Percentiles rank a stretch among this genome's conserved stretches.
Evolutionary conservation across 345 rosid genomes (phyloP).

Genomic region (Rhizophora mangle): DNA sequence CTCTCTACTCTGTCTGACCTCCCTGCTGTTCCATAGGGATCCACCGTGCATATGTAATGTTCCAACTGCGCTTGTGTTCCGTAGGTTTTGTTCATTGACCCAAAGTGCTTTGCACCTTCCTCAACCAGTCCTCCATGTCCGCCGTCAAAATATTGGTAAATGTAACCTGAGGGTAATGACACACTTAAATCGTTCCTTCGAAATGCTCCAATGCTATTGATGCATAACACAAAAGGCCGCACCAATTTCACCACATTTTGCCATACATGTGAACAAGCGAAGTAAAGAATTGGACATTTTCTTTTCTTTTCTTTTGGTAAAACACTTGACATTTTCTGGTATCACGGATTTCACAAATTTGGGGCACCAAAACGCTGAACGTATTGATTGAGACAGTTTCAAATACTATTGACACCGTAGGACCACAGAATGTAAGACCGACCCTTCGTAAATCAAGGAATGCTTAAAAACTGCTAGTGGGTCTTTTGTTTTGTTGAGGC

Average conservation of each 20-base stretch:
- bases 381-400: conserved; percentile 24
- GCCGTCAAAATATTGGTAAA: conserved; percentile 42
- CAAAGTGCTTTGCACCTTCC: conserved; percentile 43
- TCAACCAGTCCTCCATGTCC: conserved; percentile 46
- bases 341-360: conserved; percentile 45
- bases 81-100: conserved; percentile 34
- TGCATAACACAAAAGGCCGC: conserved; percentile 37
- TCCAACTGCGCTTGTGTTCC: conserved; percentile 42
- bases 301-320: background rate
- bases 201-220: conserved; percentile 36
- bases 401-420: conserved; percentile 27
- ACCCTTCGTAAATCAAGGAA: conserved; percentile 37
- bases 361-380: conserved; percentile 35
- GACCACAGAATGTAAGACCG: conserved; percentile 32
- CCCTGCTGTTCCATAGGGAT: conserved; percentile 48
- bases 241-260: conserved; percentile 39
- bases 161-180: conserved; percentile 47
- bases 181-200: conserved; percentile 31
- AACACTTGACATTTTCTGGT: conserved; percentile 22
- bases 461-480: conserved; percentile 20
- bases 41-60: conserved; percentile 66
- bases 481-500: conserved; percentile 34
- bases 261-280: conserved; percentile 57
- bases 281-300: conserved; percentile 36
- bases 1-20: conserved; percentile 45